Percentiles rank a stretch among this genome's conserved stretches.
These are phyloP conservation scores for Pythium periplocum DNA, from an alignment of 352 stramenopile species.

Conservation along the genomic window DNA sequence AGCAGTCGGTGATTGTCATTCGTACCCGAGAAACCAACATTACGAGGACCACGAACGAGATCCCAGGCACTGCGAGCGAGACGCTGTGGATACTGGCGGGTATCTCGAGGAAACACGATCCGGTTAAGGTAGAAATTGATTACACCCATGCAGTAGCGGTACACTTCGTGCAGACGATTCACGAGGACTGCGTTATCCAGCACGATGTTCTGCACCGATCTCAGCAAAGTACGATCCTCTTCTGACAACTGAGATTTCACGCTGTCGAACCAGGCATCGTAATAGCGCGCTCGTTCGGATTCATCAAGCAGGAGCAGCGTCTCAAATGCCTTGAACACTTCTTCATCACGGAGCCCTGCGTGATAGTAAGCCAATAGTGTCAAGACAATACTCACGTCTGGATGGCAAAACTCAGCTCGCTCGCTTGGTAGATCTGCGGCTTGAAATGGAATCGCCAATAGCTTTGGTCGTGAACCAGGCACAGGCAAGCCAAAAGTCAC, in stretches of 20 bases:
- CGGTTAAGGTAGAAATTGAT: constrained; percentile 87
- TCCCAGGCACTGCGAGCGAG: constrained; percentile 80
- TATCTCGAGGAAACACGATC: constrained; percentile 82
- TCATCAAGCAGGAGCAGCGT: constrained; percentile 55
- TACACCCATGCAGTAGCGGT: constrained; percentile 49
- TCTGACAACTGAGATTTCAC: constrained; percentile 18
- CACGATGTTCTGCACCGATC: constrained; percentile 68
- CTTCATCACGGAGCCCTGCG: constrained; percentile 37
- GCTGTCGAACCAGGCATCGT: constrained; percentile 57
- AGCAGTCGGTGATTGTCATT: constrained; percentile 86
- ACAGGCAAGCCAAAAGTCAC: constrained; percentile 73
- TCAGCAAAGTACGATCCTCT: constrained; percentile 26
- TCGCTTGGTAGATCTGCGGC: constrained; percentile 78
- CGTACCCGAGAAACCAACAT: constrained; percentile 86
- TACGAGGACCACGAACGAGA: constrained; percentile 47
- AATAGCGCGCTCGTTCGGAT: constrained; percentile 57
- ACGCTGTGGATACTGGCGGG: constrained; percentile 65
- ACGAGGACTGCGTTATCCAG: constrained; percentile 66
- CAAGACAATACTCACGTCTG: constrained; percentile 75
- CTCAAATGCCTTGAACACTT: constrained; percentile 50
- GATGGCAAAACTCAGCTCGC: constrained; percentile 86
- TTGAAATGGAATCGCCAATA: constrained; percentile 82
- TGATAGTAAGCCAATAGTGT: constrained; percentile 87
- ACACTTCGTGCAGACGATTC: constrained; percentile 38
- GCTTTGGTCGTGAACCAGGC: constrained; percentile 37